These are phyloP conservation scores for Talaromyces rugulosus DNA, from an alignment of 2,329 filamentous ascomycete species.

Conservation along the genomic window DNA sequence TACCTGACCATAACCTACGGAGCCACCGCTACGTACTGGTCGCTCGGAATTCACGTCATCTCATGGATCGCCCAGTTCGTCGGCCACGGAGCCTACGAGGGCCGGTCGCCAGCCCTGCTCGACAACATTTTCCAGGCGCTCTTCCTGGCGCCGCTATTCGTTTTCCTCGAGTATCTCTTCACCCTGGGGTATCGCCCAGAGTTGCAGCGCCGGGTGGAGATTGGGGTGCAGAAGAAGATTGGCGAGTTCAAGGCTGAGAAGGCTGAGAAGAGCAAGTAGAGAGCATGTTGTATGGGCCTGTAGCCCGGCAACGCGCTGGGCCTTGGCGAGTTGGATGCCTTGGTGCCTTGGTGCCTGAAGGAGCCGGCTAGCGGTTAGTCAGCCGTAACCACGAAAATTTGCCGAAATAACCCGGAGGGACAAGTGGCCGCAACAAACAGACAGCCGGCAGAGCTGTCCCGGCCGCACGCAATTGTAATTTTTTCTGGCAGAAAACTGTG, in stretches of 20 bases:
- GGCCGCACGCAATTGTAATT: background rate
- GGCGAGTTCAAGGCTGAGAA: slow-evolving; percentile 63
- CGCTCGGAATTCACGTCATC: slow-evolving; percentile 64
- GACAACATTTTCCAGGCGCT: slow-evolving; percentile 90
- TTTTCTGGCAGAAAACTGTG: background rate
- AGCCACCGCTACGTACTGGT: slow-evolving; percentile 58
- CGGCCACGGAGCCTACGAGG: slow-evolving; percentile 85
- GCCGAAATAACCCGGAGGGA: slow-evolving; percentile 9
- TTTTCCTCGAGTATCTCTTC: slow-evolving; percentile 94
- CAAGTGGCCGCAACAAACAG: slow-evolving; percentile 9
- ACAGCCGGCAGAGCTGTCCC: background rate
- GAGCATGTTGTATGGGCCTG: background rate
- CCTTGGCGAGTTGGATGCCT: background rate
- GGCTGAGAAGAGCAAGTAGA: slow-evolving; percentile 11
- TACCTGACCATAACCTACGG: slow-evolving; percentile 65
- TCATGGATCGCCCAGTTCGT: slow-evolving; percentile 89
- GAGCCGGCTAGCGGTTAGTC: background rate
- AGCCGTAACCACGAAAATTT: slow-evolving; percentile 2
- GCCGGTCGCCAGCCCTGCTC: slow-evolving; percentile 78
- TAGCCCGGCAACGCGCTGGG: background rate
- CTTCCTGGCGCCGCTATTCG: slow-evolving; percentile 91
- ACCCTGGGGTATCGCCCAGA: slow-evolving; percentile 84
- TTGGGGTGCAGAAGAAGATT: slow-evolving; percentile 70
- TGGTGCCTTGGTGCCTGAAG: slow-evolving; percentile 3
- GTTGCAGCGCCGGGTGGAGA: slow-evolving; percentile 74